Evolutionary conservation across 2,329 filamentous ascomycete species (phyloP), one percentile per base, ranked within the genome.

Genomic region (Colletotrichum sp.): DNA sequence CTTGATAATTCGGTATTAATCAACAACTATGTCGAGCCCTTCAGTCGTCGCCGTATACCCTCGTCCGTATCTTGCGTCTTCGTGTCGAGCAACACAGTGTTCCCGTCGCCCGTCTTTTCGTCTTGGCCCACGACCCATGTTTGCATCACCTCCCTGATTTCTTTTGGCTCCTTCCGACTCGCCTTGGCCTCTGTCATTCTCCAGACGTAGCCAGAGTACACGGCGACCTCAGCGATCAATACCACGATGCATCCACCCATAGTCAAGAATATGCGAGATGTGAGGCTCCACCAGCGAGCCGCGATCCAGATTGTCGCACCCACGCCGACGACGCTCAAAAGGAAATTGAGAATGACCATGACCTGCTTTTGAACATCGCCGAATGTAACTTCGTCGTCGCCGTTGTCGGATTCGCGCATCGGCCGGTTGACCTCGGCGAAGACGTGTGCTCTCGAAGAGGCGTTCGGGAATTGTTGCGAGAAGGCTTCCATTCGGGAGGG

Each of bases 281-380:
- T 92, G 2, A 93, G 90, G 77, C 89, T 93, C 94, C 94, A 96
- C 89, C 94, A 94, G 66, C 92, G 88, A 2, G 93, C 93, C 18
- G 90, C 90, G n/a, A 96, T 89, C 95, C 94, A 97, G 39, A 97
- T 89, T 9, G 94, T 94, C 4, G 90, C 92, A 4, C 92, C 94
- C 66, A 94, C 94, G 60, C 96, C 95, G 4, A 96, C 87, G 69
- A 98, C 94, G 67, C 95, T 98, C 69, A 98, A 89, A 52, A 98
- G 86, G 66, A 98, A 95, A 83, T 98, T 99, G 80, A 98, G 89
- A 67, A 98, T 95, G 9, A 98, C 88, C 56, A 94, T 93, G 72
- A 97, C 86, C 80, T 97, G 95, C n/a, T 94, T 89, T 82, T 96
- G 94, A 2, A 97, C 88, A 76, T 97, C 94, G 43, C 91, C 89